Conservation (phyloP, 2,329 filamentous ascomycete species). For the Metarhizium sp. region DNA sequence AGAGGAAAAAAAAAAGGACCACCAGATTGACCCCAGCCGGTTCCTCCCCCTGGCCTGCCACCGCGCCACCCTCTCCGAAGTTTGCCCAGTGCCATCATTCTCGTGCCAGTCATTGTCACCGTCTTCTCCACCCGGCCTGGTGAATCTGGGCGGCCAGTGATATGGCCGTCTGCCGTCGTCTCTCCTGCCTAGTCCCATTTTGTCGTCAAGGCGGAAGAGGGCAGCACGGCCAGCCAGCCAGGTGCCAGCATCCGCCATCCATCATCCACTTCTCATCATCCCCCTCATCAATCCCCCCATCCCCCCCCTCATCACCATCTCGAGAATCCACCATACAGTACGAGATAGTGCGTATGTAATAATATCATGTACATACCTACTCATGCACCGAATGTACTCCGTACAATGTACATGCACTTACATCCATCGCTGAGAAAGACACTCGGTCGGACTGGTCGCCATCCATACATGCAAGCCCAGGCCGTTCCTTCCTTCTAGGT, state of each 20-base stretch:
- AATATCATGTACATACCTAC: no score
- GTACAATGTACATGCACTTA: not conserved
- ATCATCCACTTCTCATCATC: not conserved
- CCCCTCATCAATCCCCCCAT: not conserved
- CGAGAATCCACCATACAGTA: constrained; percentile 1
- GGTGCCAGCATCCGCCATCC: not conserved
- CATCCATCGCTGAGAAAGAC: not conserved
- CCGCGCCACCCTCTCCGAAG: not conserved
- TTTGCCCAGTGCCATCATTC: not conserved
- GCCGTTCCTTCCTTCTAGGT: constrained; percentile 1
- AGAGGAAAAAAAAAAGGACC: not conserved
- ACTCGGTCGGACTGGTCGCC: not conserved
- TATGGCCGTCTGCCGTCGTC: not conserved
- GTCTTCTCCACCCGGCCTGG: not conserved
- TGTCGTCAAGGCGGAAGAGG: not conserved
- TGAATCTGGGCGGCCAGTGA: not conserved
- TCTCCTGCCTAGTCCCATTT: not conserved
- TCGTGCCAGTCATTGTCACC: not conserved
- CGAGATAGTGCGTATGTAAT: not conserved
- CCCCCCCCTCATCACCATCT: not conserved
- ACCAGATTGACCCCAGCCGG: not conserved
- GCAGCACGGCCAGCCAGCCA: not conserved
- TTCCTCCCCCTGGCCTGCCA: not conserved
- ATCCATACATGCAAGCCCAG: not conserved
- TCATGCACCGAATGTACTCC: no score